Conservation (phyloP, 164 flowering plant genomes). For the Brasenia schreberi region DNA sequence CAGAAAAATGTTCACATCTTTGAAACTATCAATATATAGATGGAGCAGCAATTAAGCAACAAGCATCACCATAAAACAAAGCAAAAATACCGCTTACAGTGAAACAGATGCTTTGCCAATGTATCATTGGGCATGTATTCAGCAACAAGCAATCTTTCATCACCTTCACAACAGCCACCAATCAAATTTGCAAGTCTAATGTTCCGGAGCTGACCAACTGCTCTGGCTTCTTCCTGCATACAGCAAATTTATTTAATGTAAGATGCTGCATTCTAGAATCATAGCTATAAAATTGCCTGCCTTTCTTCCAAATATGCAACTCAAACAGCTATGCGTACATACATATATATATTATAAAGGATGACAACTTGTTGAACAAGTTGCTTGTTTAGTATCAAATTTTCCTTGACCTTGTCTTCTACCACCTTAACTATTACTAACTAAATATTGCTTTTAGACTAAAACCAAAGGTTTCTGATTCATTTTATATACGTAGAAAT, state of each 20-base stretch:
- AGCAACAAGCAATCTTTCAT: slow-evolving; percentile 80
- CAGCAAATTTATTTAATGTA: not conserved
- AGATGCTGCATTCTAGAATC: not conserved
- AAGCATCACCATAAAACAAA: not conserved
- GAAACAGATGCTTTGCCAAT: slow-evolving; percentile 82
- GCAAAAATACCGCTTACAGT: slow-evolving; percentile 44
- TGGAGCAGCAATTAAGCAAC: not conserved
- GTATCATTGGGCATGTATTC: slow-evolving; percentile 94
- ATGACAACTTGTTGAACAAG: too few species aligned
- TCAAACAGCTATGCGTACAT: too few species aligned
- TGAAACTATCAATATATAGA: not conserved
- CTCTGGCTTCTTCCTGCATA: slow-evolving; percentile 77
- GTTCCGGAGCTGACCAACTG: slow-evolving; percentile 83
- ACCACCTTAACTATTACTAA: too few species aligned
- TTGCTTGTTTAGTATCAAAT: too few species aligned
- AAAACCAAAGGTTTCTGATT: too few species aligned
- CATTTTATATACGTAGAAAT: too few species aligned
- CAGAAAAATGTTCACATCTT: not conserved
- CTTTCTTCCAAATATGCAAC: too few species aligned
- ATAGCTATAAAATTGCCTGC: too few species aligned
- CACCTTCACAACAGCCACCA: slow-evolving; percentile 87
- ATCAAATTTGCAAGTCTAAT: slow-evolving; percentile 71
- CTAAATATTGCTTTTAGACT: too few species aligned
- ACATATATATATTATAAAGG: too few species aligned
- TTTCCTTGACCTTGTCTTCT: too few species aligned